Evolutionary conservation across 352 stramenopile species (phyloP).

Genomic region (Pythium aristosporum): DNA sequence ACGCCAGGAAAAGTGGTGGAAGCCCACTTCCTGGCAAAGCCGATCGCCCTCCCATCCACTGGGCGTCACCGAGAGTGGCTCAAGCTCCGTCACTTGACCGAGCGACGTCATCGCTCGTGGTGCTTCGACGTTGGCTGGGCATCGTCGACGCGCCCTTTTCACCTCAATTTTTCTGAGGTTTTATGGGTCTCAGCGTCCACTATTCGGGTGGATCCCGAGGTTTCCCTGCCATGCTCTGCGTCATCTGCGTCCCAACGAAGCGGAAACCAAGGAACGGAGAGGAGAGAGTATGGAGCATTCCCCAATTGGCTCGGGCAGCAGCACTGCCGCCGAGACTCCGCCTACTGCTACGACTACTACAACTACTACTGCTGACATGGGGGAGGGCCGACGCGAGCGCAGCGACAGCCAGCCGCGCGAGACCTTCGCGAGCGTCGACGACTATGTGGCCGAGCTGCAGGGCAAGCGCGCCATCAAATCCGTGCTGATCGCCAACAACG

Average conservation of each 20-base stretch:
- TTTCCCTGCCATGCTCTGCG: background rate
- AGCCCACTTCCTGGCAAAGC: constrained; percentile 1
- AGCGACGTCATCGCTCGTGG: constrained; percentile 19
- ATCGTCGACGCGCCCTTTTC: constrained; percentile 25
- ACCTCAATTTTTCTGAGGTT: constrained; percentile 21
- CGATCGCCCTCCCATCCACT: background rate
- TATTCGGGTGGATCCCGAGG: constrained; percentile 11
- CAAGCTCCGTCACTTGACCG: background rate
- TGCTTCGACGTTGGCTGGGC: constrained; percentile 9
- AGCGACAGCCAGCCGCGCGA: constrained; percentile 58
- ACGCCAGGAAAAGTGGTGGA: constrained; percentile 4
- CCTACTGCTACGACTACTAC: background rate
- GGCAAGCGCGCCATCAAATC: constrained; percentile 93
- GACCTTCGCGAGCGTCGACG: constrained; percentile 86
- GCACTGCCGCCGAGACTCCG: background rate
- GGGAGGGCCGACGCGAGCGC: constrained; percentile 34
- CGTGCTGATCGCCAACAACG: constrained; percentile 99
- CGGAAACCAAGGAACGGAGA: background rate
- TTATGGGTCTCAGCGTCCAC: constrained; percentile 4
- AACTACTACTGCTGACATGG: background rate
- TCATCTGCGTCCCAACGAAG: background rate
- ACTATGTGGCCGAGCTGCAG: constrained; percentile 91
- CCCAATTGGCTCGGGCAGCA: constrained; percentile 20
- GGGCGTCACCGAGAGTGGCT: background rate
- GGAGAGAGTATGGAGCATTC: constrained; percentile 19